These are phyloP conservation scores for Penicillium taxi DNA, from an alignment of 495 filamentous ascomycete genomes.

Conservation along the genomic window DNA sequence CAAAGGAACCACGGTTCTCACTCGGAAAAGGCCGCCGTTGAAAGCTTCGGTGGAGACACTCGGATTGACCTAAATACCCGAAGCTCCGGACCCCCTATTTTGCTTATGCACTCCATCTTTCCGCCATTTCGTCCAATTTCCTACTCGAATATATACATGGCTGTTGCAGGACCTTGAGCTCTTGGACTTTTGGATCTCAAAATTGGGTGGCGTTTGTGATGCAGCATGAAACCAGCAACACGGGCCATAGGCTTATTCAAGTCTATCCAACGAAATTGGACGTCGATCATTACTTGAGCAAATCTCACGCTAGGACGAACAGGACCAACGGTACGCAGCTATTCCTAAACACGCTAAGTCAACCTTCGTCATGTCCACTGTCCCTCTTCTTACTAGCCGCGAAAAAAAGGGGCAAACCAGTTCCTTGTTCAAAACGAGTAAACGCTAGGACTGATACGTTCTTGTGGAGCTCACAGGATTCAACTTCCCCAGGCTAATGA, in stretches of 20 bases:
- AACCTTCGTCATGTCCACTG: constrained; percentile 5
- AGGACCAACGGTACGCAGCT: constrained; percentile 11
- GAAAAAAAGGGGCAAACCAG: constrained; percentile 15
- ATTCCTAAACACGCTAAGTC: constrained; percentile 22
- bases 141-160: no score
- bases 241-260: constrained; percentile 24
- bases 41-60: constrained; percentile 19
- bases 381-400: constrained; percentile 8
- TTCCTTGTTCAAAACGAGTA: neutral
- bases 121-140: no score
- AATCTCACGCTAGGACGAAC: constrained; percentile 16
- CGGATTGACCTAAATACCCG: constrained; percentile 16
- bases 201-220: no score
- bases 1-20: constrained; percentile 9
- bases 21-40: neutral
- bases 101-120: no score
- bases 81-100: no score
- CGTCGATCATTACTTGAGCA: constrained; percentile 23
- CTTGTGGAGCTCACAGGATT: constrained; percentile 9
- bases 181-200: no score
- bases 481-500: constrained; percentile 1
- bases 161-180: no score
- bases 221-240: constrained; percentile 21
- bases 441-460: constrained; percentile 2
- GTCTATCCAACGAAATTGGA: constrained; percentile 21